Base-by-base conservation (phyloP, 441 rosid genomes). In the Gossypium aridum region DNA sequence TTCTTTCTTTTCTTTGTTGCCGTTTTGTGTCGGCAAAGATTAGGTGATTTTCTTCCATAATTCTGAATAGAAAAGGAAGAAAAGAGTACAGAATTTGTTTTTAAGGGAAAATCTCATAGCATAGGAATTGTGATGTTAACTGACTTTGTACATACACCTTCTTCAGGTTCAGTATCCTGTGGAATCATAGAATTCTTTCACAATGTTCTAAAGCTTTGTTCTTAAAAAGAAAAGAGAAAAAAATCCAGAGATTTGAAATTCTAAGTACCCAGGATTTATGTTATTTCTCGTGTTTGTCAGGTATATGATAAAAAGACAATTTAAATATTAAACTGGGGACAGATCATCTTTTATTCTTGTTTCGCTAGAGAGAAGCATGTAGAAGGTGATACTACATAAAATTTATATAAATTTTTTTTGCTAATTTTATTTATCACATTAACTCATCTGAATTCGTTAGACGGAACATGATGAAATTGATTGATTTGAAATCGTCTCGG, bases 61-160 rank as follows among this genome's bases (percentile, higher is more conserved):
- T 72, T 81, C 68, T 80, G 82, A 80, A 74, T 57, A 84, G 81
- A 70, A 60, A 64, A 25, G 65, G 37, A 64, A 51, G 71, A 55
- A 60, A 51, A 64, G 65, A 76, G 74, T 53, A 53, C 56, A 43
- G 47, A 43, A 43, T 9, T 43, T 43, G 47, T 43, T 43, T 43
- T 43, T 9, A 9, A 43, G 47, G 47, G 72, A 22, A 72, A 75
- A 45, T 80, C 14, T 19, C 17, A 73, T 64, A 75, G n/a, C 39
- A 14, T 14, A 25, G 64, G 62, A 56, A 14, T 26, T 60, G 64
- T 60, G 64, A 23, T 53, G 70, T 73, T 47, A 43, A 73, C 72
- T 26, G 73, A 64, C 76, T 26, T 72, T 79, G 80, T 77, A 75
- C 76, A 81, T 79, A 77, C 73, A 55, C 13, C 75, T 55, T 68